phyloP scores from a whole-genome alignment of 441 rosid species.

The Heliophila coronopifolia region DNA sequence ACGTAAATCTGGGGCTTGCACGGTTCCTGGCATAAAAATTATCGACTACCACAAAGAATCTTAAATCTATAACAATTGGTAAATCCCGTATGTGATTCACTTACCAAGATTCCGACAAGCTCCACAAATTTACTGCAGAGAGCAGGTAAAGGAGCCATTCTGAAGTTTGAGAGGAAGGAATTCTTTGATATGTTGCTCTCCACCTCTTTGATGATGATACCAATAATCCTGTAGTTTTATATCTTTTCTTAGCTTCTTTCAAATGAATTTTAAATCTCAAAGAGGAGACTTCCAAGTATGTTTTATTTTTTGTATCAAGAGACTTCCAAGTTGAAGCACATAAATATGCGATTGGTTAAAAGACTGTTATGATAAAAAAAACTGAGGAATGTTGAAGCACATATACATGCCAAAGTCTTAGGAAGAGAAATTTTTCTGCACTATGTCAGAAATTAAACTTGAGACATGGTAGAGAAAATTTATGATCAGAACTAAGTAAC shows the following conservation, averaged over 20 bases:
- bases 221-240: conserved; percentile 61
- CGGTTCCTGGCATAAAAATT: background rate
- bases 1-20: background rate
- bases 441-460: background rate
- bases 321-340: conserved; percentile 13
- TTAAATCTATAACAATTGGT: background rate
- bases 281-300: no score
- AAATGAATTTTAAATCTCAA: background rate
- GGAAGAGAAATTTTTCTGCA: conserved; percentile 2
- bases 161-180: conserved; percentile 74
- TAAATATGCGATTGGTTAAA: background rate
- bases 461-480: conserved; percentile 2
- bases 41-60: conserved; percentile 1
- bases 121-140: conserved; percentile 79
- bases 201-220: conserved; percentile 79
- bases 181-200: conserved; percentile 84
- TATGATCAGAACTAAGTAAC: conserved; percentile 1
- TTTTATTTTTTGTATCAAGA: no score
- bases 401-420: background rate
- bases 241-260: conserved; percentile 25
- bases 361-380: background rate
- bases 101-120: conserved; percentile 84
- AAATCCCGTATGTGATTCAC: conserved; percentile 24
- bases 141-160: conserved; percentile 73
- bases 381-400: conserved; percentile 1